A percentile compares a stretch with the other conserved stretches of the same genome.
Evolutionary conservation across 768 basidiomycete species (phyloP).

Genomic region (Pisolithus albus): DNA sequence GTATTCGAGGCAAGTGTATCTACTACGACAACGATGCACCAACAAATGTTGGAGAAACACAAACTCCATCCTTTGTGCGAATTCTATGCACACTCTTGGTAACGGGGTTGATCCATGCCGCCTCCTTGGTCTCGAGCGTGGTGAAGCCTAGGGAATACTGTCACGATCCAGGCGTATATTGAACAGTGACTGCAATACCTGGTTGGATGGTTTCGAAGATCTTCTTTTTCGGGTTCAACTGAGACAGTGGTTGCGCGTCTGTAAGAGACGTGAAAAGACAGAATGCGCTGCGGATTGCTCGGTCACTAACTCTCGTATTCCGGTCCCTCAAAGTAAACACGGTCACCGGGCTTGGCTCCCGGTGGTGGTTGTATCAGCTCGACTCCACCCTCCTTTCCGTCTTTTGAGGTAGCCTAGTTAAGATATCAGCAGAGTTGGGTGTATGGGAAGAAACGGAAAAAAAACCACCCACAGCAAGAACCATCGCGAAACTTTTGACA

Average conservation of each 20-base stretch:
- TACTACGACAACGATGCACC: constrained; percentile 87
- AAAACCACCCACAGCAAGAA: constrained; percentile 64
- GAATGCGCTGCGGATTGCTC: neutral
- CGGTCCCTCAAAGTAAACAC: constrained; percentile 90
- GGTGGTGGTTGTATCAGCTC: constrained; percentile 88
- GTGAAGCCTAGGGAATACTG: constrained; percentile 55
- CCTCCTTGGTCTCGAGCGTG: constrained; percentile 71
- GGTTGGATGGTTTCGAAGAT: constrained; percentile 97
- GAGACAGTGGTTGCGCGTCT: constrained; percentile 65
- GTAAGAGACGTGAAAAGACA: constrained; percentile 2
- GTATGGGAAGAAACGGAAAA: neutral
- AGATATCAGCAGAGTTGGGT: neutral
- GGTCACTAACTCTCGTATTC: constrained; percentile 66
- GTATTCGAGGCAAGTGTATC: constrained; percentile 9
- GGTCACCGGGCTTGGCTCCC: constrained; percentile 83
- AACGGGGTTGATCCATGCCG: constrained; percentile 86
- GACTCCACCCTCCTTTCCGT: constrained; percentile 83
- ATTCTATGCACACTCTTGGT: constrained; percentile 79
- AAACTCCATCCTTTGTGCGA: constrained; percentile 78
- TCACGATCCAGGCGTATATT: constrained; percentile 1
- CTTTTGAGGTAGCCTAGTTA: constrained; percentile 77
- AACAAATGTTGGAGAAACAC: constrained; percentile 70
- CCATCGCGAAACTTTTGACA: constrained; percentile 97
- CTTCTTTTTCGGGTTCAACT: constrained; percentile 98
- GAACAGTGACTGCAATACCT: constrained; percentile 36